Evolutionary conservation across 495 filamentous ascomycete genomes (phyloP), one percentile per base, ranked within the genome.

Genomic region (Aspergillus funiculosus): DNA sequence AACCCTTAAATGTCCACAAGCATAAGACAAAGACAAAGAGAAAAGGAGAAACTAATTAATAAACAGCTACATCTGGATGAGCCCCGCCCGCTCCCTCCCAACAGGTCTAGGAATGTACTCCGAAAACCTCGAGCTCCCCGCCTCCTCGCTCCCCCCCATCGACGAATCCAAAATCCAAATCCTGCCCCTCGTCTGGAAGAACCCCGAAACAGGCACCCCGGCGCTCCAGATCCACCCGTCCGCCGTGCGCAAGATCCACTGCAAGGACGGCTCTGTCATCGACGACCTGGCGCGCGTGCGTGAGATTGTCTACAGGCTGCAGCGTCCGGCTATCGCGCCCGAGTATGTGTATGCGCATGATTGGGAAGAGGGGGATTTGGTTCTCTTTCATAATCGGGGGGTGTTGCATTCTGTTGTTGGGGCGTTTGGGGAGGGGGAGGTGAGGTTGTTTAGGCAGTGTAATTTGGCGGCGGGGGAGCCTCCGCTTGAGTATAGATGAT

Each of bases 351-450:
- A 86, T 61, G 61, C 81, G 8, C 81, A 87, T 60, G 83, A 87
- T 51, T 87, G 84, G 83, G 72, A 79, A 50, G 79, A 85, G 52
- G 82, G 83, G 6, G 83, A 86, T 52, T 61, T 86, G 40, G 84
- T 86, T 3, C 60, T 87, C 24, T 87, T 87, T 59, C 80, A 87
- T 53, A 87, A 87, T 56, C 76, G 81, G 7, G 83, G 83, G 1
- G 73, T 86, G 15, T 51, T 87, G 39, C 84, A 89, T 60, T 78
- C 77, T 3, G 83, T 87, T 27, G 83, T 86, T 0, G 85, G 83
- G 1, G 81, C 81, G 1, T 87, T 89, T 61, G 75, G 73, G 31
- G 73, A 79, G 13, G 80, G 83, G 25, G 83, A 87, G 66, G 76
- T 85, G 18, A 62, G 84, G 19, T 49, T 89, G 46, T 87, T 89